Evolutionary conservation across 2,329 filamentous ascomycete species (phyloP).

Genomic region (Trichoderma harzianum): DNA sequence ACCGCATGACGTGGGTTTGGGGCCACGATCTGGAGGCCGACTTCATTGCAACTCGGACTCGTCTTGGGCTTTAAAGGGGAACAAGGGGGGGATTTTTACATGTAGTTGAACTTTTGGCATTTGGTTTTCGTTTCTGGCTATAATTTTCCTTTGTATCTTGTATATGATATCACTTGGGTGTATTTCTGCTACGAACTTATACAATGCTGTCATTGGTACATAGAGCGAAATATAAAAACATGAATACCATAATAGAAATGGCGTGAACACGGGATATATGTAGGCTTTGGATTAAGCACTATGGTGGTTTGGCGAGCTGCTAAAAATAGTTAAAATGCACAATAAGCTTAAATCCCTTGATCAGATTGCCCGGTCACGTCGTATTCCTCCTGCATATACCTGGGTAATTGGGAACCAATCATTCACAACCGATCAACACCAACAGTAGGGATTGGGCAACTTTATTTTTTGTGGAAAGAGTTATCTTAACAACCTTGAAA

Average conservation of each 20-base stretch:
- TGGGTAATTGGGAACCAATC: background rate
- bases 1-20: slow-evolving; percentile 12
- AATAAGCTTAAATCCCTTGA: background rate
- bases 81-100: background rate
- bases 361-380: background rate
- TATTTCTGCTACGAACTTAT: background rate
- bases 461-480: background rate
- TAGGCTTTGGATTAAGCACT: background rate
- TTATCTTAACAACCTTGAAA: background rate
- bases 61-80: background rate
- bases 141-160: background rate
- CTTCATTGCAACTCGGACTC: slow-evolving; percentile 6
- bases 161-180: background rate
- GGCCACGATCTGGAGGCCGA: slow-evolving; percentile 7
- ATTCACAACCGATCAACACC: background rate
- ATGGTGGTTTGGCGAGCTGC: background rate
- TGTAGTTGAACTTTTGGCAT: background rate
- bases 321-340: background rate
- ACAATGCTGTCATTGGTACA: background rate
- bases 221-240: slow-evolving; percentile 1
- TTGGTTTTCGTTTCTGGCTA: background rate
- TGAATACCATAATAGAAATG: background rate
- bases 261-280: background rate
- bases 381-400: background rate
- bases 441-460: background rate